Evolutionary conservation across 495 filamentous ascomycete genomes (phyloP), one percentile per base, ranked within the genome.

Genomic region (Penicillium salamii): DNA sequence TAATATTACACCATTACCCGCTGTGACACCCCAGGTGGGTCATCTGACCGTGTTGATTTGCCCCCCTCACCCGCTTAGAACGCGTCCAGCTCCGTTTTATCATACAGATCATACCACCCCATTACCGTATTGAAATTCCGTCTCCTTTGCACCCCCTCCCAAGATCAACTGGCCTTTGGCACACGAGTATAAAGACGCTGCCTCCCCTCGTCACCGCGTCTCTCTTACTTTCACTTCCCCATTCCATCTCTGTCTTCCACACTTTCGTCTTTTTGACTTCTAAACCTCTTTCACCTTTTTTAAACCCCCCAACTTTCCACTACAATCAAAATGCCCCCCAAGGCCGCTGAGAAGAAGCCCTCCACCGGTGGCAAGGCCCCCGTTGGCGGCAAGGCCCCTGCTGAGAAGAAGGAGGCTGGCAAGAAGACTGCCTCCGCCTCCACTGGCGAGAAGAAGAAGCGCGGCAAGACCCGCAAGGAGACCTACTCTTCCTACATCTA

Each of bases 401-500:
- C 89, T 66, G 91, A 97, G 85, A 97, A 97, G 87, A 96, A 97
- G 86, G 92, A 97, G 72, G 95, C 91, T 54, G 91, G 92, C 79
- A 98, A 98, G 89, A 98, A 97, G 86, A 96, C 93, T 34, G 65
- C 77, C 38, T 74, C 83, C 60, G 90, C 93, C 31, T 83, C 90
- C 32, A 78, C 89, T 66, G 93, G 92, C 52, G 93, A 97, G 52
- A 97, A 98, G 90, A 98, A 97, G 89, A 98, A 98, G 91, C 90
- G 95, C 63, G 95, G 90, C 82, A 98, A 98, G 92, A 87, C 93
- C 61, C 86, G 93, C 76, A 97, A 97, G 88, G 93, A 98, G 84
- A 98, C 93, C 45, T 98, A 98, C 80, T 95, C 89, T 58, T 93
- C 88, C 35, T 98, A 98, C 86, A 98, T 98, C 81, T 98, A 98